These are phyloP conservation scores for grape (Vitis vinifera) DNA, from an alignment of 164 flowering plant genomes.

Conservation along the genomic window ASM3070453v1 NC_081820.1:22489501-22490000, in stretches of 20 bases:
- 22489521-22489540: too few species aligned
- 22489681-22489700: slow-evolving; percentile 73
- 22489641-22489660: slow-evolving; percentile 86
- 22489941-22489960: too few species aligned
- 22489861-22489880: too few species aligned
- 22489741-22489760: neutral
- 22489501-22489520: neutral
- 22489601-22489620: slow-evolving; percentile 12
- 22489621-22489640: slow-evolving; percentile 95
- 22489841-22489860: too few species aligned
- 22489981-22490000: too few species aligned
- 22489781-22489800: too few species aligned
- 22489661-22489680: slow-evolving; percentile 95
- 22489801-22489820: too few species aligned
- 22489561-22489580: neutral
- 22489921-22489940: too few species aligned
- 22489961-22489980: too few species aligned
- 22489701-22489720: slow-evolving; percentile 83
- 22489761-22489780: neutral
- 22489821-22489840: neutral
- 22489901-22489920: too few species aligned
- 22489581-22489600: neutral
- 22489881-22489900: too few species aligned
- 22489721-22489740: slow-evolving; percentile 45
- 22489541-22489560: neutral